Evolutionary conservation across 2,329 filamentous ascomycete genomes (phyloP), one percentile per base, ranked within the genome.

Genomic region (Thelonectria rubi): DNA sequence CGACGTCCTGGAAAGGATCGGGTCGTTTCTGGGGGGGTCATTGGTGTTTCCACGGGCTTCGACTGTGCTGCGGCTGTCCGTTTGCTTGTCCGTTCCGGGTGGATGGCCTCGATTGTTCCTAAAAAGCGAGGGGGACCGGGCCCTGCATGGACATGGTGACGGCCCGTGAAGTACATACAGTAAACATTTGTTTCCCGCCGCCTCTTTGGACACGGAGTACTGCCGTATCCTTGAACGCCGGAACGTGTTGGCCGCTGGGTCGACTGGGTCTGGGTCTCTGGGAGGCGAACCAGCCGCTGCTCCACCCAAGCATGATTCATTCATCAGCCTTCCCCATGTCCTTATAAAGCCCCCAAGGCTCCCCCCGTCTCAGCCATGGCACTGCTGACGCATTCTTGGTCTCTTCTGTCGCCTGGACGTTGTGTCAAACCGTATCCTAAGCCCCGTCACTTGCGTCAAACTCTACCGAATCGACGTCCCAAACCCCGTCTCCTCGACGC

Each of bases 281-380:
- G n/a, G 69, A 72, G 69, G 69, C 69, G 69, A 71, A 70, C 68
- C 58, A 65, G 63, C 69, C 60, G 59, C 62, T 62, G 66, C 64
- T 71, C 69, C 69, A 71, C 69, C 60, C 47, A 63, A 30, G 62
- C 69, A 72, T 72, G 69, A 72, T 72, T 72, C 69, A 72, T 72
- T 72, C 69, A 72, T 70, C 67, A 70, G 69, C 68, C 68, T 67
- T 66, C 26, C 69, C 67, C 58, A 66, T 55, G 64, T 70, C 58
- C 53, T 64, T 72, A 71, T 71, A 71, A 71, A 70, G 65, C 65
- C 50, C 47, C 58, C 51, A 39, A 20, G 59, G 49, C 47, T 47
- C 58, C 66, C 21, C 34, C 69, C 56, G 47, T 59, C 51, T 30
- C 32, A 50, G n/a, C 46, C 59, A 60, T 26, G 34, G 34, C 34